Evolutionary conservation across 306 rosid genomes (phyloP), one percentile per base, ranked within the genome.

Genomic region (Quillaja saponaria): DNA sequence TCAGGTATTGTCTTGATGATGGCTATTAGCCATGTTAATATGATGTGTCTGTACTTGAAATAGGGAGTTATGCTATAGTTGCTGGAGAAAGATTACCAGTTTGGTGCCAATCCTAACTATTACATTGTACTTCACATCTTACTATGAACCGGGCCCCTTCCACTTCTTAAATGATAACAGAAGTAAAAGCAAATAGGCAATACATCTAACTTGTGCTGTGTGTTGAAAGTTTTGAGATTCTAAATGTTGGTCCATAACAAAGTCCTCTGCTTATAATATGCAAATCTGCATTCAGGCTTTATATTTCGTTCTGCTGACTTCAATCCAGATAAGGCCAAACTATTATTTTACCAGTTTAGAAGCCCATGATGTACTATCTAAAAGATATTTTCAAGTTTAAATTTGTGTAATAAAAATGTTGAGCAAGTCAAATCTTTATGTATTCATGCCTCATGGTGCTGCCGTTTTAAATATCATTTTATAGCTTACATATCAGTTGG

Each of bases 1-100:
- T 75, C 96, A 91, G 98, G 98, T 91, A 75, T 57, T 66, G 34
- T 62, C 20, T 55, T 55, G 5, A 66, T 47, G 34, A 63, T 74
- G 6, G n/a, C 21, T 34, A 41, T 58, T 54, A 49, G 18, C 66
- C 59, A 48, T 38, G 21, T 10, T 45, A 21, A 45, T 35, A 48
- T 55, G 56, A 38, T 53, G 40, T 66, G 21, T 71, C 7, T 41
- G 28, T 41, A 34, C 19, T 9, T 45, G 45, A n/a, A n/a, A n/a
- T 61, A 55, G 19, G 31, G 17, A 25, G 46, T 37, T 44, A 40
- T 63, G 54, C 15, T 48, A 6, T 49, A 21, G 28, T 39, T 40
- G 54, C 62, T 47, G 68, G 48, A 51, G 39, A 25, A 61, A 74
- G 61, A 41, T 15, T 34, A 7, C 25, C 49, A 49, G 47, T 34